Evolutionary conservation across 805 yeast species (phyloP).

Genomic region (Hagleromyces aurorensis): DNA sequence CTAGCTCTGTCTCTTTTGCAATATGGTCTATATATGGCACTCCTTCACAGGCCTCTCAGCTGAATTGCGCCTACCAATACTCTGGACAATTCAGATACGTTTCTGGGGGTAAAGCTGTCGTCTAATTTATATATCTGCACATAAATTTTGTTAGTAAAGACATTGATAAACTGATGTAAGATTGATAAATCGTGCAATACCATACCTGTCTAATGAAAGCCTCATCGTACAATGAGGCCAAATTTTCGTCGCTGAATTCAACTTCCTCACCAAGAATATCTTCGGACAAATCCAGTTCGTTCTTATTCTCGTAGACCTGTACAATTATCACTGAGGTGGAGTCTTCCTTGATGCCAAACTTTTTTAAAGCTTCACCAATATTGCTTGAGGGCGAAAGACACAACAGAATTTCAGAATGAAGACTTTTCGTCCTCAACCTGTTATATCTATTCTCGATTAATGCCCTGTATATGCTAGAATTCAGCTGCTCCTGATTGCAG

Average conservation of each 20-base stretch:
- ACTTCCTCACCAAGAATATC: conserved; percentile 32
- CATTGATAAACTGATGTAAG: no score
- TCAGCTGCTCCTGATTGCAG: conserved; percentile 53
- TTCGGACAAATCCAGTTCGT: background rate
- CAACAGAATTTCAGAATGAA: conserved; percentile 67
- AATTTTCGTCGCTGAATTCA: conserved; percentile 28
- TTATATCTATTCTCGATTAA: conserved; percentile 42
- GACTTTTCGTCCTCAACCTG: conserved; percentile 49
- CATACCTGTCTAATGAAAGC: conserved; percentile 30
- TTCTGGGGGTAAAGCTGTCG: conserved; percentile 14
- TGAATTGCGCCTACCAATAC: conserved; percentile 42
- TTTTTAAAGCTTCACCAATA: conserved; percentile 56
- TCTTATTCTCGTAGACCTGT: conserved; percentile 34
- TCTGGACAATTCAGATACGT: conserved; percentile 30
- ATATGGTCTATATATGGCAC: no score
- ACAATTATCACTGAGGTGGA: conserved; percentile 42
- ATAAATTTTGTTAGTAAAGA: conserved; percentile 1
- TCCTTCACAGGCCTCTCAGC: conserved; percentile 36
- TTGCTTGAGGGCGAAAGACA: conserved; percentile 64
- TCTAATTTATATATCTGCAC: conserved; percentile 26
- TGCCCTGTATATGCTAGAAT: conserved; percentile 53
- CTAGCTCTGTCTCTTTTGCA: background rate
- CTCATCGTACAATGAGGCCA: conserved; percentile 30
- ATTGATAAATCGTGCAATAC: conserved; percentile 1
- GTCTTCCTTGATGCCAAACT: conserved; percentile 58